A percentile compares a stretch with the other conserved stretches of the same genome.
These are phyloP conservation scores for Fomitopsis palustris DNA, from an alignment of 1,284 basidiomycete species.

Conservation along the genomic window DNA sequence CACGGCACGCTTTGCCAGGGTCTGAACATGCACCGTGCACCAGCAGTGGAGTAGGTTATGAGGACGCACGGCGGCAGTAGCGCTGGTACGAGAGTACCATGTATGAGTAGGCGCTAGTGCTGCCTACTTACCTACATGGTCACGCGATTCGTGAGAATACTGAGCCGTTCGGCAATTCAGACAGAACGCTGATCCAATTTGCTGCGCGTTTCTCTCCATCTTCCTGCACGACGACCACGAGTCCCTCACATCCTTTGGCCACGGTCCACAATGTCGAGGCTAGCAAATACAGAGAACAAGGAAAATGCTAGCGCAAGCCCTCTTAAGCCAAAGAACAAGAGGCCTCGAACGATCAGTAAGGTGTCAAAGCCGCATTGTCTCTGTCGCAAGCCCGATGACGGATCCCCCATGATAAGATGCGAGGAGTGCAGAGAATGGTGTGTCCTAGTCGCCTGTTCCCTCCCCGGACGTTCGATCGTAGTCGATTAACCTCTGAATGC, in stretches of 20 bases:
- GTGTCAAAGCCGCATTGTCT: constrained; percentile 44
- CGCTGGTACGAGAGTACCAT: no score
- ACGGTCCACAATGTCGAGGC: background rate
- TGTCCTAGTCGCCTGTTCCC: constrained; percentile 21
- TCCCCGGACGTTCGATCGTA: background rate
- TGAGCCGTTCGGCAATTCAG: background rate
- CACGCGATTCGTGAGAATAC: background rate
- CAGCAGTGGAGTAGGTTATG: no score
- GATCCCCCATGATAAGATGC: constrained; percentile 79
- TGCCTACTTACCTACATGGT: background rate
- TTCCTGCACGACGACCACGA: constrained; percentile 38
- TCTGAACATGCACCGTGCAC: no score
- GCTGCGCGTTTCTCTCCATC: background rate
- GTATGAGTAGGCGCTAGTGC: no score
- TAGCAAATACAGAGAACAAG: constrained; percentile 10
- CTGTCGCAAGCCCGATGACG: constrained; percentile 66
- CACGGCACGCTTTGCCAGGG: no score
- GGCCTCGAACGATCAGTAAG: constrained; percentile 15
- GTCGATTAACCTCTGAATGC: constrained; percentile 3
- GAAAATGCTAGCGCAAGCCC: constrained; percentile 16
- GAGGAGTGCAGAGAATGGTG: constrained; percentile 73
- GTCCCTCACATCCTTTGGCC: constrained; percentile 23
- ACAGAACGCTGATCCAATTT: background rate
- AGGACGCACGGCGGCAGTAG: no score
- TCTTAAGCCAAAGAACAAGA: constrained; percentile 15